Conservation (phyloP, 2,329 filamentous ascomycete genomes). For the Arthrobotrys iridis region DNA sequence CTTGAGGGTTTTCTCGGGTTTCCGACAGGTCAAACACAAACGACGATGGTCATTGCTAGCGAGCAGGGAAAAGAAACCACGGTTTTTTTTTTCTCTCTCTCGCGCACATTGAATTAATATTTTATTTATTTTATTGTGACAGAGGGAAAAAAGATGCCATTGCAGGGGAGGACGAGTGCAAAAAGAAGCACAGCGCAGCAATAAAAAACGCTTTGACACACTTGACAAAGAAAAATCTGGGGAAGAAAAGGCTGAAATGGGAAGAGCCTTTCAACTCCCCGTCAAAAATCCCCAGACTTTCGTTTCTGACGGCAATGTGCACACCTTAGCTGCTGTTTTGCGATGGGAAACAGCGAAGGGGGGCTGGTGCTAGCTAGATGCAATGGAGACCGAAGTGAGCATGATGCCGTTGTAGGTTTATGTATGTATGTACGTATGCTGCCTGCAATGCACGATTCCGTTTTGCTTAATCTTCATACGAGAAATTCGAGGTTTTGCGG, state of each 20-base stretch:
- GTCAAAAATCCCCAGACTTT: conserved; percentile 7
- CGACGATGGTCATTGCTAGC: conserved; percentile 17
- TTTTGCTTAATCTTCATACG: conserved; percentile 16
- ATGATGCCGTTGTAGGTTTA: conserved; percentile 18
- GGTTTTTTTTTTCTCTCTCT: background rate
- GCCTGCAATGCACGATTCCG: conserved; percentile 39
- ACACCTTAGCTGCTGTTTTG: background rate
- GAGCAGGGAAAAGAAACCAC: conserved; percentile 8
- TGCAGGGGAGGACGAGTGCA: conserved; percentile 24
- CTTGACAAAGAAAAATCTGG: conserved; percentile 44
- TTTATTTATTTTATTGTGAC: background rate
- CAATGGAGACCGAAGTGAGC: conserved; percentile 13
- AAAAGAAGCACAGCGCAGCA: conserved; percentile 12
- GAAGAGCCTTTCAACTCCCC: conserved; percentile 19
- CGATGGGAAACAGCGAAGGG: background rate
- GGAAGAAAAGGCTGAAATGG: conserved; percentile 50
- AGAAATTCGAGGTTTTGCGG: conserved; percentile 6
- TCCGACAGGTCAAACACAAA: conserved; percentile 24
- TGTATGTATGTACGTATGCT: conserved; percentile 22
- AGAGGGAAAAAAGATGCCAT: conserved; percentile 13
- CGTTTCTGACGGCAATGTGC: background rate
- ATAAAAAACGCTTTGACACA: conserved; percentile 46
- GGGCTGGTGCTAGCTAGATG: conserved; percentile 22
- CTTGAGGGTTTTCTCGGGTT: conserved; percentile 30
- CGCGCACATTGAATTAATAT: no score